Conservation (phyloP, 495 filamentous ascomycete genomes). For the Entonaema liquescens region DNA sequence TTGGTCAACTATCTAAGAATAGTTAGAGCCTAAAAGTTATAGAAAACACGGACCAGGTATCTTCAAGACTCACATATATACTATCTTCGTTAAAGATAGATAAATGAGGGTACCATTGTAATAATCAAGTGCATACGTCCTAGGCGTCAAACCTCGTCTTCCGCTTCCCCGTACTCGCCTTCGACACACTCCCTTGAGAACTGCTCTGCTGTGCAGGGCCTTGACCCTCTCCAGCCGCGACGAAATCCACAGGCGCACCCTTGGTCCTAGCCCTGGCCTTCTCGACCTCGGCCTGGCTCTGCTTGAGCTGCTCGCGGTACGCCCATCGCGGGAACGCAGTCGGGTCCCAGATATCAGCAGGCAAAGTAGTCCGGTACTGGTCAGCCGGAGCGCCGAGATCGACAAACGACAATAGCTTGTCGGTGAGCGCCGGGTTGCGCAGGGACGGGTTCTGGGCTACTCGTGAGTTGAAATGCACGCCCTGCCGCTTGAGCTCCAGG, state of each 20-base stretch:
- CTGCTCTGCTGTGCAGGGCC: slow-evolving; percentile 38
- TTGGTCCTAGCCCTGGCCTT: slow-evolving; percentile 62
- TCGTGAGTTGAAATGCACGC: slow-evolving; percentile 90
- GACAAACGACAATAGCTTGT: slow-evolving; percentile 82
- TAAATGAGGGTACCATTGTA: not conserved
- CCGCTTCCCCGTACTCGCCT: slow-evolving; percentile 53
- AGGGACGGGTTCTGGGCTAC: slow-evolving; percentile 74
- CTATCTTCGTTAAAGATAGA: not conserved
- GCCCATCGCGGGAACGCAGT: slow-evolving; percentile 71
- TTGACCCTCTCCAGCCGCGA: slow-evolving; percentile 49
- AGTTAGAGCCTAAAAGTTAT: not conserved
- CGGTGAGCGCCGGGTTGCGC: slow-evolving; percentile 80
- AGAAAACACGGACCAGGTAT: not conserved
- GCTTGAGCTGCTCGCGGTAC: slow-evolving; percentile 76
- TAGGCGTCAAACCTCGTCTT: slow-evolving; percentile 61
- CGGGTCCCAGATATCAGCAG: slow-evolving; percentile 73
- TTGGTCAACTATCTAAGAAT: slow-evolving; percentile 12
- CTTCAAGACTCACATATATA: not conserved
- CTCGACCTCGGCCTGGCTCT: slow-evolving; percentile 66
- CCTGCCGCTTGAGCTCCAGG: slow-evolving; percentile 82
- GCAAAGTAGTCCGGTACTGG: slow-evolving; percentile 81
- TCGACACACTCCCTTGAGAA: slow-evolving; percentile 53
- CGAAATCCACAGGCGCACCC: slow-evolving; percentile 77
- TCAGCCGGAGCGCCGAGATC: slow-evolving; percentile 63
- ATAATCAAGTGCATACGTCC: slow-evolving; percentile 15